Base-by-base conservation (phyloP, 768 basidiomycete species). In the Pisolithus albus region DNA sequence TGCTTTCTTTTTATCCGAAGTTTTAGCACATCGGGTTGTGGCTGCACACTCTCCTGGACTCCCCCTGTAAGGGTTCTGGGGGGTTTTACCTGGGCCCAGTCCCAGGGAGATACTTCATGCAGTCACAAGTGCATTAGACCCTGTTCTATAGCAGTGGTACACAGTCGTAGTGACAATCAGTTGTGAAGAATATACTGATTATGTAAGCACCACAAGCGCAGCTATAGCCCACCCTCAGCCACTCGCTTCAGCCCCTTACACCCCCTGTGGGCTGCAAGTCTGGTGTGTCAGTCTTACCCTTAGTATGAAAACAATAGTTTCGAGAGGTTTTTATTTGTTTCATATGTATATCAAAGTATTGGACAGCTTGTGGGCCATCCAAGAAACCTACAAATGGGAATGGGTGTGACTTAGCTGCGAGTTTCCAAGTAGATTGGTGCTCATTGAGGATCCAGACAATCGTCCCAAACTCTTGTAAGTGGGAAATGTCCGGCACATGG, bases 401-500 rank as follows among this genome's bases (percentile, higher is more conserved):
- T 49, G 56, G 51, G 16, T 40, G 8, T 13, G 55, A 52, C 40
- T 55, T 59, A 3, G 47, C 30, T 0, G 41, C 19, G 19, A 61
- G 32, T 40, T 61, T 61, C 1, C 55, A 56, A 1, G 28, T 28
- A 19, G 46, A 47, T 1, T 51, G 30, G n/a, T 47, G 42, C n/a
- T 61, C 56, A 4, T 37, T 44, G 8, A 55, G 51, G 1, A 61
- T 51, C 51, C 55, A 61, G 3, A 61, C 65, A 0, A 15, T 9
- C 0, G 1, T 10, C 0, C 56, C 52, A 11, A 56, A 71, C 4
- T 60, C 61, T 1, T 60, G 57, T 0, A 73, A 49, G 44, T 68
- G 60, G 0, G 63, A 54, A 0, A 74, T 46, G 28, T 70, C 56
- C 3, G 64, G 67, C 15, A 55, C 55, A 1, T 28, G 36, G 0